Evolutionary conservation across 345 rosid species (phyloP).

Genomic region (Combretum micranthum): DNA sequence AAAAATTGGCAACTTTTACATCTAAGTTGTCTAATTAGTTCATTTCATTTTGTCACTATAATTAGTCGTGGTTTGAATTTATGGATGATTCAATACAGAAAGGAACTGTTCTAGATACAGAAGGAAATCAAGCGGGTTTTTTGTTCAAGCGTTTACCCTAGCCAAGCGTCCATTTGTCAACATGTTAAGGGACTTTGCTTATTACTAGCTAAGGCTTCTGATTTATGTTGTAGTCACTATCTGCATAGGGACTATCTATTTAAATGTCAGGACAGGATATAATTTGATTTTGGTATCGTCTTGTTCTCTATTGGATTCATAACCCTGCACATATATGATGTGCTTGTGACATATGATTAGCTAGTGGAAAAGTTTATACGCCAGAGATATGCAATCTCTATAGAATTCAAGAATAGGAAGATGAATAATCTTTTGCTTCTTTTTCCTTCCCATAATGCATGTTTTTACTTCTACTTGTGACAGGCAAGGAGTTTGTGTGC

Average conservation of each 20-base stretch:
- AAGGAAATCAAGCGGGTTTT: slow-evolving; percentile 96
- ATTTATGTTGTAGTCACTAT: slow-evolving; percentile 73
- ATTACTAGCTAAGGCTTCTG: slow-evolving; percentile 92
- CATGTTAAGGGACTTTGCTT: slow-evolving; percentile 98
- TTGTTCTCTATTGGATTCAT: background rate
- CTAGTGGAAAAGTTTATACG: too few species aligned
- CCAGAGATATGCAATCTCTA: too few species aligned
- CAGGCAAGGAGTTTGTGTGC: slow-evolving; percentile 97
- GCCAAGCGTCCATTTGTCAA: slow-evolving; percentile 85
- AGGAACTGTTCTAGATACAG: slow-evolving; percentile 86
- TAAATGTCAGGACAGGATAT: slow-evolving; percentile 79
- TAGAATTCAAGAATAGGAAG: too few species aligned
- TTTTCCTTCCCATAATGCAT: too few species aligned
- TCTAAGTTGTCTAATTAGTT: too few species aligned
- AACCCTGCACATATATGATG: too few species aligned
- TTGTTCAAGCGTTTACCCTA: slow-evolving; percentile 69
- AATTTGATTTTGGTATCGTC: slow-evolving; percentile 74
- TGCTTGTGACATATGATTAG: too few species aligned
- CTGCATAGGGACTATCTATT: slow-evolving; percentile 90
- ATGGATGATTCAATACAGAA: slow-evolving; percentile 33
- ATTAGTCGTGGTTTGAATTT: too few species aligned
- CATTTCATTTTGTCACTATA: too few species aligned
- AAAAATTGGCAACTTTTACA: background rate
- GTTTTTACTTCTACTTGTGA: background rate
- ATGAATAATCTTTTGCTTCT: too few species aligned